A percentile compares a stretch with the other conserved stretches of the same genome.
phyloP scores from a whole-genome alignment of 2,329 filamentous ascomycete genomes.

The Sporothrix euskadiensis region DNA sequence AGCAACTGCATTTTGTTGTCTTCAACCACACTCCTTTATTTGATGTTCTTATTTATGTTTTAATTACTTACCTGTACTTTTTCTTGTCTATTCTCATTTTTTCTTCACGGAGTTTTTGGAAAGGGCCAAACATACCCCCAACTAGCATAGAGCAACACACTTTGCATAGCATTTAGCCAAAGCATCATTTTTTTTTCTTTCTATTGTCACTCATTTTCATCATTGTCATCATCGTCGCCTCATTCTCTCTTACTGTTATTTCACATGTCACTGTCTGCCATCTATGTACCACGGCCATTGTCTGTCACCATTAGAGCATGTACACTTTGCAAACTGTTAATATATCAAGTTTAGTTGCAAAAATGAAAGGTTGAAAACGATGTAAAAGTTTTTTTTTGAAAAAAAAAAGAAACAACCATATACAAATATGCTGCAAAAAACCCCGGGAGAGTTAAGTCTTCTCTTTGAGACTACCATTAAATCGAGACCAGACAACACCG shows the following conservation, averaged over 20 bases:
- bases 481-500: neutral
- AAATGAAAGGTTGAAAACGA: neutral
- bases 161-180: neutral
- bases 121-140: neutral
- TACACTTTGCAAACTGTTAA: neutral
- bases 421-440: neutral
- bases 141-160: neutral
- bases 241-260: neutral
- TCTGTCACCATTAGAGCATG: neutral
- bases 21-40: slow-evolving; percentile 5
- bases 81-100: neutral
- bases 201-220: neutral
- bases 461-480: neutral
- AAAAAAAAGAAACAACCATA: neutral
- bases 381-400: neutral
- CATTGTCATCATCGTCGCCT: neutral
- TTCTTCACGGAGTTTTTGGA: neutral
- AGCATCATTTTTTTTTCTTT: neutral
- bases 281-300: neutral
- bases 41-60: neutral
- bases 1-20: neutral
- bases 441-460: neutral
- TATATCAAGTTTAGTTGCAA: neutral
- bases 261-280: neutral
- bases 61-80: neutral